Base-by-base conservation (phyloP, 2,329 filamentous ascomycete genomes). In the Thelonectria blattea region DNA sequence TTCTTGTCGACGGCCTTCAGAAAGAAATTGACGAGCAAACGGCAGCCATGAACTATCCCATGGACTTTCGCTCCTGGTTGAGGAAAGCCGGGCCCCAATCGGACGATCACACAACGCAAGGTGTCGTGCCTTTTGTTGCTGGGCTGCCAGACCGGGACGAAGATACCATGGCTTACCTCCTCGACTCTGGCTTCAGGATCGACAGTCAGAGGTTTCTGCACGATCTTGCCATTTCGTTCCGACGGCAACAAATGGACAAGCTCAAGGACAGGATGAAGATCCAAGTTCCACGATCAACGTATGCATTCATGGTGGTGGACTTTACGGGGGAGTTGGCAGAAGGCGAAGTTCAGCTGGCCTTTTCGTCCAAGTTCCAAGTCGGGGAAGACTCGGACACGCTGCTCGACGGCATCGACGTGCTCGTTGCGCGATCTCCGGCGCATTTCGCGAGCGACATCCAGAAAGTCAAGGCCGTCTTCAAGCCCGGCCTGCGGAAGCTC, bases 391-490 rank as follows among this genome's bases (percentile, higher is more conserved):
- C 78, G 0, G 85, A 84, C 42, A 83, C 81, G 0, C 71, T 83
- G 6, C 72, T 92, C 1, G 78, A 87, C 39, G 80, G 81, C 0
- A 78, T 81, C 15, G 84, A 92, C 14, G 76, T 91, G 0, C 78
- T 94, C 0, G 87, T 93, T 1, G 86, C 87, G 0, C 82, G 91
- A 18, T 85, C 87, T 1, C 91, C 91, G 0, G 87, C 90, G 0
- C 85, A 92, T 68, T 85, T 88, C 20, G 79, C 81, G 0, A 91
- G 87, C 27, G 91, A 95, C 62, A 86, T 94, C 0, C 91, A 93
- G 68, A 89, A 83, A 56, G 88, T 89, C 8, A 81, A 75, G 39
- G 84, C 81, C 0, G 85, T 88, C 0, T 85, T 83, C 61, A 81
- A 79, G n/a, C 80, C 82, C 0, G 81, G 87, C 43, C 76, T 94